Evolutionary conservation across 1,284 basidiomycete genomes (phyloP).

Genomic region (Ustilago cynodontis): DNA sequence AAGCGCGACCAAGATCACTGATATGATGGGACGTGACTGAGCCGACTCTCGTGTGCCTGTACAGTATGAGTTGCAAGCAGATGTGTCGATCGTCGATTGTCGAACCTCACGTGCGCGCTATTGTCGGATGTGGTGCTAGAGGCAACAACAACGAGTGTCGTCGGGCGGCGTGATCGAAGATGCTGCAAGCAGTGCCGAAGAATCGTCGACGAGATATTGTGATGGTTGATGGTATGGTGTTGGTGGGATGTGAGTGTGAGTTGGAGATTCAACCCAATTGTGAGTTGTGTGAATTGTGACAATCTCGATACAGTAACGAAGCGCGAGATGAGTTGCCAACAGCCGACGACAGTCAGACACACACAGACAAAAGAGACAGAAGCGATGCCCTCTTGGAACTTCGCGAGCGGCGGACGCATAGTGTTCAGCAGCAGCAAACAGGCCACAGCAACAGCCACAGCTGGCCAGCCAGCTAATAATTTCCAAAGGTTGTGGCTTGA

Average conservation of each 20-base stretch:
- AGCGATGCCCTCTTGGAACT: slow-evolving; percentile 10
- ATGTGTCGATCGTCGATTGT: not conserved
- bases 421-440: slow-evolving; percentile 12
- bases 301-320: slow-evolving; percentile 27
- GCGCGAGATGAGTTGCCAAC: slow-evolving; percentile 15
- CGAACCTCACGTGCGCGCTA: not conserved
- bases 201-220: not conserved
- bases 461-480: not conserved
- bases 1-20: not conserved
- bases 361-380: not conserved
- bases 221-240: not conserved
- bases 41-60: slow-evolving; percentile 4
- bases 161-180: not conserved
- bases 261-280: slow-evolving; percentile 7
- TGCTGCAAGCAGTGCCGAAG: not conserved
- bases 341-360: not conserved
- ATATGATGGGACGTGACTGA: not conserved
- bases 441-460: not conserved
- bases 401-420: no score
- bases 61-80: not conserved
- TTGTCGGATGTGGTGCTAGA: not conserved
- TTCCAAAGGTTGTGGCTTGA: slow-evolving; percentile 10
- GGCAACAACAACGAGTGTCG: not conserved
- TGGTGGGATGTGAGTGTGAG: not conserved
- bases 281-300: slow-evolving; percentile 6